phyloP scores from a whole-genome alignment of 306 rosid genomes.

The Nissolia schottii region DNA sequence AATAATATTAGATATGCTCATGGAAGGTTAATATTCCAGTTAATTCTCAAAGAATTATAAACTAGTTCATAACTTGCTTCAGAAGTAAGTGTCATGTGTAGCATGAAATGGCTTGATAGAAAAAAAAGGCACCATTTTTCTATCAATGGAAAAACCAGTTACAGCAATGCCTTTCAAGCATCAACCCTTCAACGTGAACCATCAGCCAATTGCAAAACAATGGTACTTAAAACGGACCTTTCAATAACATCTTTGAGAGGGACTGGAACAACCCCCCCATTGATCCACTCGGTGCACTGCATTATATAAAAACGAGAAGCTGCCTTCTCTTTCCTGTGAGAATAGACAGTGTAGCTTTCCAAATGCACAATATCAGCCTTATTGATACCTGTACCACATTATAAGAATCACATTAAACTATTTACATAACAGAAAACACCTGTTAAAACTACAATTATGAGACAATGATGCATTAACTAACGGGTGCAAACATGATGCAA shows the following conservation, averaged over 20 bases:
- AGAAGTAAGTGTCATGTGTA: background rate
- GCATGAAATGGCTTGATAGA: background rate
- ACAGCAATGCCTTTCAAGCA: constrained; percentile 1
- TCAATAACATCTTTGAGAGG: constrained; percentile 52
- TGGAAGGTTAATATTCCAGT: background rate
- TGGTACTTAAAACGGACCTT: constrained; percentile 43
- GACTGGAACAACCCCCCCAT: constrained; percentile 31
- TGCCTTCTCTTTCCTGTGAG: constrained; percentile 60
- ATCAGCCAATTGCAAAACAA: background rate
- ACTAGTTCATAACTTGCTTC: constrained; percentile 15
- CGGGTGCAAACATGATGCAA: background rate
- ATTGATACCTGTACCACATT: constrained; percentile 48
- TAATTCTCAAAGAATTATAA: constrained; percentile 7
- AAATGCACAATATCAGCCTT: constrained; percentile 41
- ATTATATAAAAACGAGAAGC: constrained; percentile 61
- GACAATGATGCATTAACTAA: background rate
- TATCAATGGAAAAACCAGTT: background rate
- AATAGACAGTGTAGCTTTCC: constrained; percentile 62
- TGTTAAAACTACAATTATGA: background rate
- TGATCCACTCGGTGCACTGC: constrained; percentile 39
- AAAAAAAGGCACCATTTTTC: background rate
- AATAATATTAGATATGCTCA: background rate
- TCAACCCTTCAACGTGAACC: constrained; percentile 2
- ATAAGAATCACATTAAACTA: constrained; percentile 26
- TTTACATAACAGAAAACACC: constrained; percentile 15